Conservation (phyloP, 345 rosid genomes). For the Pistacia atlantica region DNA sequence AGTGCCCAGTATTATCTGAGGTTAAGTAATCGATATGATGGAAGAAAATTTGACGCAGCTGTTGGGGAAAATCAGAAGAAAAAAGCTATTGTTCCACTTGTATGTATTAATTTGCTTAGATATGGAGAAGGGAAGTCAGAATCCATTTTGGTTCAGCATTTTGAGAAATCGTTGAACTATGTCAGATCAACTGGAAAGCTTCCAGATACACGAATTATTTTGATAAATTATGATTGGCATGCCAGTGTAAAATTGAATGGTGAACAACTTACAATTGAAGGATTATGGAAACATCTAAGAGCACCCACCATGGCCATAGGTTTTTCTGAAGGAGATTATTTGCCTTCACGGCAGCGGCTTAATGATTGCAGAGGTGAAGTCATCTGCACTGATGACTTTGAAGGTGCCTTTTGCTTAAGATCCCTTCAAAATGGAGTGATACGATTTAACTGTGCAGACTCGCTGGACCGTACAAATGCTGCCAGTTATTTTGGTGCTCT, state of each 20-base stretch:
- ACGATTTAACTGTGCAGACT: slow-evolving; percentile 98
- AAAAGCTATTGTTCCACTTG: slow-evolving; percentile 74
- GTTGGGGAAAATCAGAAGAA: slow-evolving; percentile 66
- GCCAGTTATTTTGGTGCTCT: slow-evolving; percentile 94
- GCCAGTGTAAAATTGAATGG: slow-evolving; percentile 75
- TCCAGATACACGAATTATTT: slow-evolving; percentile 62
- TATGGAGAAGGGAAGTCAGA: slow-evolving; percentile 92
- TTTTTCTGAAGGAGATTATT: slow-evolving; percentile 91
- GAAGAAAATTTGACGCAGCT: slow-evolving; percentile 56
- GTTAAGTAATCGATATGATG: slow-evolving; percentile 83
- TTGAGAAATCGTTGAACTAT: slow-evolving; percentile 77
- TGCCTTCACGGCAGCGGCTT: slow-evolving; percentile 72
- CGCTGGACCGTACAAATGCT: slow-evolving; percentile 97
- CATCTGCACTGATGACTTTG: slow-evolving; percentile 67
- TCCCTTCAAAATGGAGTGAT: slow-evolving; percentile 93
- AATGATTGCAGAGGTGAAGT: slow-evolving; percentile 94
- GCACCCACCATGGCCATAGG: slow-evolving; percentile 70
- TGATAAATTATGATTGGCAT: slow-evolving; percentile 97
- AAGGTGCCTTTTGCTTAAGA: slow-evolving; percentile 94
- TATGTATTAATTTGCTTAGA: slow-evolving; percentile 86
- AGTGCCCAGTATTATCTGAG: slow-evolving; percentile 83
- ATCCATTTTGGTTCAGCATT: slow-evolving; percentile 88
- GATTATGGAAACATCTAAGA: slow-evolving; percentile 79
- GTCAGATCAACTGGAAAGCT: slow-evolving; percentile 72
- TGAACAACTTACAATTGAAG: slow-evolving; percentile 93